Evolutionary conservation across 1,139 yeast genomes (phyloP), one percentile per base, ranked within the genome.

Genomic region (Oligophagozyma castellii): DNA sequence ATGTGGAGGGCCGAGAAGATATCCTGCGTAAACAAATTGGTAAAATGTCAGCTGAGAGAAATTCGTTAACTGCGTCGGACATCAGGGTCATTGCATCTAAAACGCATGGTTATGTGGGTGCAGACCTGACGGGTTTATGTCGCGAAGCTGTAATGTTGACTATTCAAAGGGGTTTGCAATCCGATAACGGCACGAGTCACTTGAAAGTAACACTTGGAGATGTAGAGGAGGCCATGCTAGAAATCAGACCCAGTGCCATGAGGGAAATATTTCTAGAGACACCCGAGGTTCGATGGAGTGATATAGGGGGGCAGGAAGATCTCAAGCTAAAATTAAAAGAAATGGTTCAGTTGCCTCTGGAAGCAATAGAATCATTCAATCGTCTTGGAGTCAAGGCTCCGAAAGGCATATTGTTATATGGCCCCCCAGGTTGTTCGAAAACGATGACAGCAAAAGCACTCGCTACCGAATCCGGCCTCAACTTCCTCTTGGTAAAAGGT

Each of bases 381-480:
- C 61, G 67, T 23, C 60, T 92, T 7, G 98, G 96, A 0, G 74
- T 92, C 5, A 64, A 69, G 33, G 89, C 96, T 0, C 98, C 99
- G 2, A 79, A 83, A 44, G 96, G 96, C 22, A 78, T 86, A 1
- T 55, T 86, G 27, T 59, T 86, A 12, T 86, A 86, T 51, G 96
- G 96, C 0, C 96, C 96, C 1, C 96, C 96, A 0, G 96, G 96
- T 5, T 86, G 95, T 57, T 84, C 95, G 5, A 86, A 86, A 46
- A 86, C 96, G 0, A 58, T 86, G 35, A 81, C 94, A 0, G 95
- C 95, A 2, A 86, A 86, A 49, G 96, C 96, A 0, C 58, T 86
- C 21, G 96, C 96, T 1, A 80, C 95, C 0, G 96, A 86, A 55
- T 79, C 95, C 1, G 95, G 95, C 0, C 66, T 86, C 31, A 86